phyloP scores from a whole-genome alignment of 306 rosid genomes.

The Fragaria nilgerrensis region DNA sequence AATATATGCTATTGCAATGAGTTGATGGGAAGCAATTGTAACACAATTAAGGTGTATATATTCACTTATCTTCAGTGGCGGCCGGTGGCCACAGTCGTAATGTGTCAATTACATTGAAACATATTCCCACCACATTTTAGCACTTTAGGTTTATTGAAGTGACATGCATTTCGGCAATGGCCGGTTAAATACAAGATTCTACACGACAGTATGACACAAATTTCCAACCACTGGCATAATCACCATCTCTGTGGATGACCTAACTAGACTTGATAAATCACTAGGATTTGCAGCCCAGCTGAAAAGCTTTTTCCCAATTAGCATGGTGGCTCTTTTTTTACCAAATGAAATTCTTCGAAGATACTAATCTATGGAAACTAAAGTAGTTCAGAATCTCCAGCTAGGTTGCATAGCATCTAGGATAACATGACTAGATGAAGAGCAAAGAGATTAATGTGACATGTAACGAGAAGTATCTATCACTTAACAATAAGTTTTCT shows the following conservation, averaged over 20 bases:
- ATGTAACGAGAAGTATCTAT: too few relatives aligned
- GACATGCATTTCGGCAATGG: conserved; percentile 8
- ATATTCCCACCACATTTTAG: conserved; percentile 5
- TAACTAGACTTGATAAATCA: background rate
- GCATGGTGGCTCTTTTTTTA: background rate
- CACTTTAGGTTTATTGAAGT: conserved; percentile 11
- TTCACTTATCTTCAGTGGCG: background rate
- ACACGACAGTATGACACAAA: background rate
- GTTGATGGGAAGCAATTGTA: conserved; percentile 10
- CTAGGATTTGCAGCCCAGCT: background rate
- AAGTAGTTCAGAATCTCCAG: background rate
- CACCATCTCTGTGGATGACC: background rate
- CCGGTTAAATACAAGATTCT: background rate
- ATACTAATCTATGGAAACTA: background rate
- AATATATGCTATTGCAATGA: conserved; percentile 1
- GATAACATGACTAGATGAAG: too few relatives aligned
- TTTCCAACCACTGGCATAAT: background rate
- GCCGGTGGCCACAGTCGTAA: background rate
- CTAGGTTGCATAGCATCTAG: background rate
- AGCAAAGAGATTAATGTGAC: too few relatives aligned
- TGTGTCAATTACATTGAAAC: conserved; percentile 1
- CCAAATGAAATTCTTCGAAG: background rate
- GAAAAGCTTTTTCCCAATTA: background rate
- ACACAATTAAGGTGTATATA: background rate
- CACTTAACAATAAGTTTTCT: too few relatives aligned